Percentiles rank a stretch among this genome's conserved stretches.
These are phyloP conservation scores for Paraphoma chrysanthemicola DNA, from an alignment of 2,329 filamentous ascomycete species.

Conservation along the genomic window DNA sequence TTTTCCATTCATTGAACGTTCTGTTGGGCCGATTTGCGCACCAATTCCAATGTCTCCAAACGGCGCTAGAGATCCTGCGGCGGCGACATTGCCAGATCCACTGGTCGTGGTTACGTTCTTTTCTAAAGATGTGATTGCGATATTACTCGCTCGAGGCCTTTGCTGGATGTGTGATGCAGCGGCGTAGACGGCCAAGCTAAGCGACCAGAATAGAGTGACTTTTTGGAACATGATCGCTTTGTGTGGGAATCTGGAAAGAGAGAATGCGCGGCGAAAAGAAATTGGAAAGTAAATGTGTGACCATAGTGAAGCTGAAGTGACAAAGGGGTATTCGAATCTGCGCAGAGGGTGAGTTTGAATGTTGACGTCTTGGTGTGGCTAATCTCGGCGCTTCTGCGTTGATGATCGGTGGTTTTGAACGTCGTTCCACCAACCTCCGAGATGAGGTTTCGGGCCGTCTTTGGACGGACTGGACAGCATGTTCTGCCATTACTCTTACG, in stretches of 20 bases:
- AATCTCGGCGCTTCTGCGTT: not conserved
- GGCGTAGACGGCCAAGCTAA: not conserved
- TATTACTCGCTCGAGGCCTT: not conserved
- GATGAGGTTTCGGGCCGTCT: not conserved
- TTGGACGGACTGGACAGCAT: not conserved
- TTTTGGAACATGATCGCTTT: not conserved
- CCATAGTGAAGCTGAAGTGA: not conserved
- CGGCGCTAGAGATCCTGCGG: slow-evolving; percentile 8
- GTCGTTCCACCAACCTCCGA: not conserved
- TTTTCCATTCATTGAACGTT: too few relatives aligned
- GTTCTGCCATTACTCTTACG: too few relatives aligned
- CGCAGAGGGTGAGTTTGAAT: not conserved
- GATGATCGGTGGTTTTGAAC: not conserved
- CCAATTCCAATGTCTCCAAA: slow-evolving; percentile 14
- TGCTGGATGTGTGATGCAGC: not conserved
- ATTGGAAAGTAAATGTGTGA: not conserved
- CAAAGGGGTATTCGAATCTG: not conserved
- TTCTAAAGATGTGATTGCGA: slow-evolving; percentile 7
- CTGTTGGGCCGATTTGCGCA: not conserved
- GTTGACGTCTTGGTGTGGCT: not conserved
- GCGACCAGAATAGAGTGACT: not conserved
- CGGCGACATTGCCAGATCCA: slow-evolving; percentile 13
- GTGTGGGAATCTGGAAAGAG: too few relatives aligned
- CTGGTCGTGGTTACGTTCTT: slow-evolving; percentile 12
- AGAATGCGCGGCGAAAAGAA: not conserved